phyloP scores from a whole-genome alignment of 2,329 filamentous ascomycete species.

The Decorospora gaudefroyi region DNA sequence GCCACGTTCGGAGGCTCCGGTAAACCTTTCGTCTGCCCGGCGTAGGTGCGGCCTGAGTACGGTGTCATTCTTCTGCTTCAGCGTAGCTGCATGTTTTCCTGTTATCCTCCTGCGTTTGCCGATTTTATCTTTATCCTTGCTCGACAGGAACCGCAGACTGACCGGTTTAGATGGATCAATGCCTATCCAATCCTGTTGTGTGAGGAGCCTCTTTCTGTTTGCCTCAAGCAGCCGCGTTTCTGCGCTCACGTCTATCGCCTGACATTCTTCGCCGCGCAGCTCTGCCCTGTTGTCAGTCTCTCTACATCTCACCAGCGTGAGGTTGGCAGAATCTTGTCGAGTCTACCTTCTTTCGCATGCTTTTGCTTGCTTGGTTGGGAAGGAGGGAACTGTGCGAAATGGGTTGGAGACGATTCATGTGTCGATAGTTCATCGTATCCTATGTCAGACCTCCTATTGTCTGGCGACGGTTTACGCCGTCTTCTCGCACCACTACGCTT shows the following conservation, averaged over 20 bases:
- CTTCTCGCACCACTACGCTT: conserved; percentile 1
- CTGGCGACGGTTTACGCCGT: background rate
- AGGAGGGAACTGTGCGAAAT: background rate
- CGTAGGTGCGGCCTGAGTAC: conserved; percentile 1
- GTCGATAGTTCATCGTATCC: background rate
- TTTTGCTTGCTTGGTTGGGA: background rate
- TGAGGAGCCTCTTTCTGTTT: conserved; percentile 38
- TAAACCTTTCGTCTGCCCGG: conserved; percentile 4
- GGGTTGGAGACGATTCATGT: background rate
- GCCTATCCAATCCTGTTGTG: conserved; percentile 44
- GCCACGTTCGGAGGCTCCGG: conserved; percentile 15
- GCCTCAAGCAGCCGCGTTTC: conserved; percentile 34
- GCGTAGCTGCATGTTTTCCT: conserved; percentile 5
- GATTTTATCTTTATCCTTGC: conserved; percentile 35
- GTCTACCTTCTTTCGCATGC: conserved; percentile 2
- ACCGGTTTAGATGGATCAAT: conserved; percentile 36
- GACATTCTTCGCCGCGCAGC: conserved; percentile 11
- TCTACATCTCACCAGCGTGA: background rate
- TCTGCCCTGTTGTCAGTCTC: conserved; percentile 2
- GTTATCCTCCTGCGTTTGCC: conserved; percentile 42
- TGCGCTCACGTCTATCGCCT: conserved; percentile 7
- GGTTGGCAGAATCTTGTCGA: background rate
- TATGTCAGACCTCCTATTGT: background rate
- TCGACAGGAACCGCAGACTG: conserved; percentile 33
- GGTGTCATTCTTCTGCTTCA: conserved; percentile 1